Evolutionary conservation across 2,329 filamentous ascomycete genomes (phyloP).

Genomic region (Fusarium piperis): DNA sequence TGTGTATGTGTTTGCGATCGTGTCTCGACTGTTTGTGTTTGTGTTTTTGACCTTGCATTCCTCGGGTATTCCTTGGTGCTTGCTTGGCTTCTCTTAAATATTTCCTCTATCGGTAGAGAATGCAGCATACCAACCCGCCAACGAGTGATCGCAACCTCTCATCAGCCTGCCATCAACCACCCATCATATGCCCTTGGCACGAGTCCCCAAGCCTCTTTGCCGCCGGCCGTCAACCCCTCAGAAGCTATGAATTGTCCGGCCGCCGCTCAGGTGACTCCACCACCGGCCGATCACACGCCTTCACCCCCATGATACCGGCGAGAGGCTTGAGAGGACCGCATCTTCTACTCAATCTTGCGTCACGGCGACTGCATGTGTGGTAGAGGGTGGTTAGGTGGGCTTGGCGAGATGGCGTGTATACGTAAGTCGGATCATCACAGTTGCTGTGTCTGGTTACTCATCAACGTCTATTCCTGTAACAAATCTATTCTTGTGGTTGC

Average conservation of each 20-base stretch:
- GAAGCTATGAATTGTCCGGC: not conserved
- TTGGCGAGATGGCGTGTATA: slow-evolving; percentile 17
- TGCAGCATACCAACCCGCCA: slow-evolving; percentile 11
- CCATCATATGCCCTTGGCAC: slow-evolving; percentile 12
- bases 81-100: slow-evolving; percentile 19
- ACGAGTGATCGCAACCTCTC: slow-evolving; percentile 18
- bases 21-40: not conserved
- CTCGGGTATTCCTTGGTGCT: not conserved
- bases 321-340: slow-evolving; percentile 6
- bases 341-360: slow-evolving; percentile 25
- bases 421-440: not conserved
- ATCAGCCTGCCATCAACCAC: slow-evolving; percentile 8
- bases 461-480: not conserved
- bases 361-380: not conserved
- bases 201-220: slow-evolving; percentile 2
- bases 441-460: not conserved
- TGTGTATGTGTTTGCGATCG: slow-evolving; percentile 2
- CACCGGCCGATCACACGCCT: slow-evolving; percentile 35
- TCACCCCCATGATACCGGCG: slow-evolving; percentile 20
- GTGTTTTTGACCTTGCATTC: not conserved
- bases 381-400: not conserved
- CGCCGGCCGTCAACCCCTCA: slow-evolving; percentile 16
- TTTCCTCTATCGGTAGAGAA: not conserved
- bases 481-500: not conserved
- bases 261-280: slow-evolving; percentile 21